phyloP scores from a whole-genome alignment of 352 stramenopile genomes.

The Phytophthora multivora region DNA sequence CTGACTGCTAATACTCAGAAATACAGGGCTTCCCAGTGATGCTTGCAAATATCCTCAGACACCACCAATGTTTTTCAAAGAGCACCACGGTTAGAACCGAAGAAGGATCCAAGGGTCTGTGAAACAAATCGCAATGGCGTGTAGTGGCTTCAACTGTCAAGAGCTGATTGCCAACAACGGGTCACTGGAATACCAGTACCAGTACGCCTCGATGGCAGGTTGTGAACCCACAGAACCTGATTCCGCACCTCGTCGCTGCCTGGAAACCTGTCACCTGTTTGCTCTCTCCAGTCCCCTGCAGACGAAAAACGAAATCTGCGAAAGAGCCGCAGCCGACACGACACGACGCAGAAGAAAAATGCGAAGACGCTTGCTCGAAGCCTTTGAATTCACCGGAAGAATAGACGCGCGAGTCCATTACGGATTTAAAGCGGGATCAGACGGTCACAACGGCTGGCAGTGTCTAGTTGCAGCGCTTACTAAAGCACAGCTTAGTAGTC shows the following conservation, averaged over 20 bases:
- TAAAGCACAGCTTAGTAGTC: conserved; percentile 63
- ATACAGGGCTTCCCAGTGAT: no score
- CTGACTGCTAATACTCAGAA: no score
- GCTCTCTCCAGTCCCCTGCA: neutral
- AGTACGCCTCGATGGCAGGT: no score
- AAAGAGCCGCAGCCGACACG: conserved; percentile 4
- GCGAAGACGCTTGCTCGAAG: conserved; percentile 26
- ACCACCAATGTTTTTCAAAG: no score
- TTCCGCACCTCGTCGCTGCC: neutral
- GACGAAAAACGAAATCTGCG: neutral
- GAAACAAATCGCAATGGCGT: no score
- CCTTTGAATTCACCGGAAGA: conserved; percentile 46
- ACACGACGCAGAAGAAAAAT: conserved; percentile 13
- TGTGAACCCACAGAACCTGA: neutral
- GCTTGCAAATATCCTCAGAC: no score
- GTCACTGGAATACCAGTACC: no score
- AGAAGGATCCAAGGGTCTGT: no score
- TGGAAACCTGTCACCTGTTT: conserved; percentile 9
- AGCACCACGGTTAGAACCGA: no score
- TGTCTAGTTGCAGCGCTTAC: conserved; percentile 35
- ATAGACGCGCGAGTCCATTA: conserved; percentile 59
- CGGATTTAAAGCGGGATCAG: conserved; percentile 45
- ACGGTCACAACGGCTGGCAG: conserved; percentile 30
- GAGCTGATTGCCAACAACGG: no score
- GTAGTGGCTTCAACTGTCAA: no score